Evolutionary conservation across 371 early-diverging fungal genomes (phyloP), one percentile per base, ranked within the genome.

Genomic region (Mycotypha africana): DNA sequence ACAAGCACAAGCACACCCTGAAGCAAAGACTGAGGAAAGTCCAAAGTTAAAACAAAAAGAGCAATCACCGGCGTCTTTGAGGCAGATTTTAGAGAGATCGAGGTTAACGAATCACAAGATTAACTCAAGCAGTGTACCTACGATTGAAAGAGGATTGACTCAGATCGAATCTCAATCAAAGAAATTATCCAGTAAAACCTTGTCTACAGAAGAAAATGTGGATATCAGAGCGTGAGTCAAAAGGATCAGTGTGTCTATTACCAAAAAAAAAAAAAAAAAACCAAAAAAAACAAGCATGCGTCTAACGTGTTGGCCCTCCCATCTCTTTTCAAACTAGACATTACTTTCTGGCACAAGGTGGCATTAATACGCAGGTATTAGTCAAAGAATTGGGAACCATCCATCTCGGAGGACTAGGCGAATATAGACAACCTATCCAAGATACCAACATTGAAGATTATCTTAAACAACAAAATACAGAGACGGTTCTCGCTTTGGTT

Each of bases 401-500:
- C 37, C 62, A 68, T 34, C 47, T 73, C 17, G 67, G 69, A 12
- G 57, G 53, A 17, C 45, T 63, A 20, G 47, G 53, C 3, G 66
- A 64, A 28, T 60, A 56, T 34, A 50, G 67, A 45, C 64, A 64
- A 11, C 69, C 69, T n/a, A 66, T 66, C 41, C 56, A 66, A 31
- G 74, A 73, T 31, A 73, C 67, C 0, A 64, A 73, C 41, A 44
- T 73, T 20, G 69, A 73, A 28, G 62, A 47, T 5, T 64, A 66
- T 30, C 39, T 70, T 24, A 32, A 49, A 10, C 61, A 56, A 42
- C 50, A 55, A 42, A 53, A 50, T 12, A 52, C 48, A 24, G 54
- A 58, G 19, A 66, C 61, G 0, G 47, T 70, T 5, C 38, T 64
- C 17, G 57, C 59, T 23, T 40, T 62, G 9, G 42, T 70, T n/a